Evolutionary conservation across 2,329 filamentous ascomycete species (phyloP).

Genomic region (Epichloe scottii): DNA sequence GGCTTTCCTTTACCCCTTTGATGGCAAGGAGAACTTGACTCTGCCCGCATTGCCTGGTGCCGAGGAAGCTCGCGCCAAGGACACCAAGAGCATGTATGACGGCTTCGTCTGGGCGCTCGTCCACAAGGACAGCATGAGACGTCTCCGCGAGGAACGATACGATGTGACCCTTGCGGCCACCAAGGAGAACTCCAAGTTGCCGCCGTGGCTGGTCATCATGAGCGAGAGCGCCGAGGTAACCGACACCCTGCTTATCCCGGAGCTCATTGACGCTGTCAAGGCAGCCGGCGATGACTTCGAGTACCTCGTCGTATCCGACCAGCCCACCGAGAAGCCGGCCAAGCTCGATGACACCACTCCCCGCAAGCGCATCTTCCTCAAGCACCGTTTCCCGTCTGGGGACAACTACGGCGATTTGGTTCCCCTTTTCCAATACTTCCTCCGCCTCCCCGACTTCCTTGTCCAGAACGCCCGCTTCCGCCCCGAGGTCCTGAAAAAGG

Average conservation of each 20-base stretch:
- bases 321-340: conserved; percentile 73
- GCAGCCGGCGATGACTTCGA: conserved; percentile 68
- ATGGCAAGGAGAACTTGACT: conserved; percentile 74
- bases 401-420: conserved; percentile 53
- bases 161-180: conserved; percentile 86
- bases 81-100: conserved; percentile 62
- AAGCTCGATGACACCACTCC: conserved; percentile 74
- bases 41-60: conserved; percentile 53
- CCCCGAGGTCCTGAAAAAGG: conserved; percentile 75
- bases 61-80: conserved; percentile 38
- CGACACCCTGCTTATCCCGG: conserved; percentile 73
- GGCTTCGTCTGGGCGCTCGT: conserved; percentile 91
- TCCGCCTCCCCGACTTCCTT: conserved; percentile 75
- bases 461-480: conserved; percentile 73
- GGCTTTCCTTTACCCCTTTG: conserved; percentile 74
- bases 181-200: conserved; percentile 85
- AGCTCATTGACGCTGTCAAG: conserved; percentile 68
- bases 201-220: conserved; percentile 86
- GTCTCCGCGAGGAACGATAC: conserved; percentile 82
- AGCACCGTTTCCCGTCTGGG: conserved; percentile 53
- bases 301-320: conserved; percentile 79
- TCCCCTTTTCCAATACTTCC: conserved; percentile 68
- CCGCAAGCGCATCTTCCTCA: conserved; percentile 77
- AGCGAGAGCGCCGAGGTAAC: conserved; percentile 94
- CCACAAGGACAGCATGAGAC: conserved; percentile 89